These are phyloP conservation scores for Venustampulla echinocandica DNA, from an alignment of 495 filamentous ascomycete species.

Conservation along the genomic window DNA sequence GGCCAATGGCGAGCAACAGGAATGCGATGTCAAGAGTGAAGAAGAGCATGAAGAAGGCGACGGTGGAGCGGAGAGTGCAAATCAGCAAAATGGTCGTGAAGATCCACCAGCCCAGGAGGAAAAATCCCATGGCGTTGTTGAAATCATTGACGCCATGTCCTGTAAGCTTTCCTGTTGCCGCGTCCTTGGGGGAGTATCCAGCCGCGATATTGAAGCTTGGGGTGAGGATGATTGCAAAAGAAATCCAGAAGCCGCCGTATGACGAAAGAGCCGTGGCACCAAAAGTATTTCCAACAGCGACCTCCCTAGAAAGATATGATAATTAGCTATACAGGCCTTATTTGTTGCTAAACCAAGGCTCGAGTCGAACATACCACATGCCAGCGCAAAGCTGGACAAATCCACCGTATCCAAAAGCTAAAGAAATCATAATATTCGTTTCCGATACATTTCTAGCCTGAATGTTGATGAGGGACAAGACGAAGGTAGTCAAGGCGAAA, in stretches of 20 bases:
- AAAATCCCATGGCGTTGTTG: slow-evolving; percentile 64
- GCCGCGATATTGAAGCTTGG: slow-evolving; percentile 56
- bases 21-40: slow-evolving; percentile 87
- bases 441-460: slow-evolving; percentile 45
- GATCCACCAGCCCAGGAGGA: slow-evolving; percentile 89
- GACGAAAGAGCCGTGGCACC: slow-evolving; percentile 93
- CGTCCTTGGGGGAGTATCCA: slow-evolving; percentile 28
- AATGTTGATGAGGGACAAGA: slow-evolving; percentile 78
- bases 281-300: slow-evolving; percentile 95
- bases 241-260: slow-evolving; percentile 95
- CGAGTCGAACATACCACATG: slow-evolving; percentile 87
- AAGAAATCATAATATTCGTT: slow-evolving; percentile 59
- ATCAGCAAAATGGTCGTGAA: slow-evolving; percentile 84
- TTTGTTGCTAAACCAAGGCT: slow-evolving; percentile 2
- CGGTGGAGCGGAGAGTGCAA: slow-evolving; percentile 84
- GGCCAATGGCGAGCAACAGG: slow-evolving; percentile 71
- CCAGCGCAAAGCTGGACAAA: slow-evolving; percentile 85
- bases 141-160: slow-evolving; percentile 5
- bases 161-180: slow-evolving; percentile 16
- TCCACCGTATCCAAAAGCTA: slow-evolving; percentile 75
- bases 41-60: slow-evolving; percentile 95
- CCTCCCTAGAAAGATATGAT: slow-evolving; percentile 58
- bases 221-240: slow-evolving; percentile 80
- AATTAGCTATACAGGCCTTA: no score
- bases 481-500: slow-evolving; percentile 94